Evolutionary conservation across 805 yeast species (phyloP), one percentile per base, ranked within the genome.

Genomic region (Candida yuanshanica): DNA sequence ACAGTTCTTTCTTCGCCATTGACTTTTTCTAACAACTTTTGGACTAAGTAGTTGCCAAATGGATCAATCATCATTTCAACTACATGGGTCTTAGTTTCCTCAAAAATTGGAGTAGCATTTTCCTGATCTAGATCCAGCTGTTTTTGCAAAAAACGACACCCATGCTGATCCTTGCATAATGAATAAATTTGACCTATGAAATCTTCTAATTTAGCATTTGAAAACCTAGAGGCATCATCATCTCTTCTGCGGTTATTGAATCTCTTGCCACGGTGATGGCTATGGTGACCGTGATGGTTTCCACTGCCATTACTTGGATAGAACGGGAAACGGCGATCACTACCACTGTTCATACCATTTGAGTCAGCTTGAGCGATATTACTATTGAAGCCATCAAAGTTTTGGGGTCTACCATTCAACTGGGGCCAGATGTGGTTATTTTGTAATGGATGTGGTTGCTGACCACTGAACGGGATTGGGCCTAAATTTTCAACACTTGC

Each of bases 11-110:
- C 95, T 45, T 74, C 81, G 29, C 72, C 70, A 27, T 73, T 67
- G 20, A 89, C 83, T 49, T 79, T 75, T 58, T 90, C 97, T 49
- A 93, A 70, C 42, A 93, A 65, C 62, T 91, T 93, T 64, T 93
- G 99, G 50, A 95, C 78, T 56, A 93, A 69, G 55, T 93, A 93
- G 61, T 93, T 93, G n/a, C 99, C 99, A 67, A 93, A 93, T 6
- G 98, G 96, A 62, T 90, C 96, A 42, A 71, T 75, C 98, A 93
- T 91, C 48, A 93, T 70, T 59, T 88, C 95, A 40, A 86, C 82
- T 43, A 88, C 81, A 51, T 86, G 82, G 27, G 74, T 66, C 49
- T 79, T 76, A 34, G 88, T 84, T 60, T 93, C 96, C 43, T 78
- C 77, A 64, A 88, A 90, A 36, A 93, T 86, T 56, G 79, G 66